Base-by-base conservation (phyloP, 2,329 filamentous ascomycete species). In the Hymenoscyphus scutula region DNA sequence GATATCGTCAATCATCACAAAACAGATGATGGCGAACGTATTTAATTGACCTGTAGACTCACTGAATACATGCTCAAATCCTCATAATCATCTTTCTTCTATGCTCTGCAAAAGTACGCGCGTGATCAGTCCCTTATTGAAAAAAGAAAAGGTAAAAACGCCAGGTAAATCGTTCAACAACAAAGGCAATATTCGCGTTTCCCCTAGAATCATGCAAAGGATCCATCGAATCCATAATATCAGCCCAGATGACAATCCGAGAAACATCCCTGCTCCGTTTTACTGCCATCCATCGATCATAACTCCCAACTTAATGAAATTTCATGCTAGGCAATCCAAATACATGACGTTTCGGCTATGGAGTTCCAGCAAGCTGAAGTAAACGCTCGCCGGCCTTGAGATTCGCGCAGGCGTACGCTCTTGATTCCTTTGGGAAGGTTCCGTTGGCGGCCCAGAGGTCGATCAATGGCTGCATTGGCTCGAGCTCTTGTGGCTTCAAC, bases 391-490 rank as follows among this genome's bases (percentile, higher is more conserved):
- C 86, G 38, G 81, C 84, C 63, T 80, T 79, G 53, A 87, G 74
- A 72, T 88, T 88, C 65, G 86, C 85, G 69, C 85, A 86, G 65
- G 85, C 83, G 71, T 87, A 88, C 1, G 85, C 86, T 76, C 86
- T 88, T 51, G 84, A 88, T 65, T 90, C 89, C 13, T 86, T 85
- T 1, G 92, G 92, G 70, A 98, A 90, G 29, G 93, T 90, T 63
- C 93, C 92, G 73, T 94, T 94, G 66, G 89, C 89, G 29, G 92
- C 88, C 89, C 93, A 97, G 56, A 97, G 83, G 72, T 97, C 92
- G 69, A 98, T 91, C 69, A 98, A 79, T 29, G 91, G 92, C 79
- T 96, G 91, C 92, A 98, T 97, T 25, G 94, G 94, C 81, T 97
- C 93, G 71, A 96, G 84, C 77, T 97, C 94, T 72, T 92, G 89